Base-by-base conservation (phyloP, 108 stramenopile genomes). In the Fistulifera pelliculosa region DNA sequence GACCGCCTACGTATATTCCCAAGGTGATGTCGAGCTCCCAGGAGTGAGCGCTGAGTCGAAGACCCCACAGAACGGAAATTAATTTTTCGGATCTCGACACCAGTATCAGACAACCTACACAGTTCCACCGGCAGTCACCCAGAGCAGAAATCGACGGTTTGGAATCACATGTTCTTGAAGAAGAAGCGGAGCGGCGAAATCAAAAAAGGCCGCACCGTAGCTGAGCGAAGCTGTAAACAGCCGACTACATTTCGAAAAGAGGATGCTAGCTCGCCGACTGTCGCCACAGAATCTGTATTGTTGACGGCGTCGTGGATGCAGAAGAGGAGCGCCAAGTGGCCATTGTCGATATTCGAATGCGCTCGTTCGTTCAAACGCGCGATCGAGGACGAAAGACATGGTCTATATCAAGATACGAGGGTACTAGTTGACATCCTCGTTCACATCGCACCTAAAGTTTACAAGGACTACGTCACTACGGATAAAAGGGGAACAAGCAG, bases 341-440 rank as follows among this genome's bases (percentile, higher is more conserved):
- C 17, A 63, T 64, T 11, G 26, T 61, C 52, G 81, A 82, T 23
- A 41, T 82, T 15, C 71, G 68, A n/a, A n/a, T n/a, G n/a, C n/a
- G n/a, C n/a, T n/a, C n/a, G n/a, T n/a, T n/a, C n/a, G n/a, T n/a
- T n/a, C n/a, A n/a, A n/a, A n/a, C n/a, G n/a, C n/a, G n/a, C n/a
- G n/a, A n/a, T n/a, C n/a, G n/a, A n/a, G n/a, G n/a, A n/a, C n/a
- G n/a, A n/a, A n/a, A n/a, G n/a, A n/a, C n/a, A n/a, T n/a, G n/a
- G n/a, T n/a, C n/a, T n/a, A n/a, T n/a, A n/a, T n/a, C n/a, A n/a
- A n/a, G n/a, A n/a, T n/a, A n/a, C n/a, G n/a, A n/a, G n/a, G n/a
- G n/a, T n/a, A n/a, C n/a, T n/a, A n/a, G n/a, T n/a, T n/a, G n/a
- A n/a, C n/a, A n/a, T n/a, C n/a, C n/a, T n/a, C n/a, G n/a, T n/a